Evolutionary conservation across 768 basidiomycete genomes (phyloP).

Genomic region (Hysterangium stoloniferum): DNA sequence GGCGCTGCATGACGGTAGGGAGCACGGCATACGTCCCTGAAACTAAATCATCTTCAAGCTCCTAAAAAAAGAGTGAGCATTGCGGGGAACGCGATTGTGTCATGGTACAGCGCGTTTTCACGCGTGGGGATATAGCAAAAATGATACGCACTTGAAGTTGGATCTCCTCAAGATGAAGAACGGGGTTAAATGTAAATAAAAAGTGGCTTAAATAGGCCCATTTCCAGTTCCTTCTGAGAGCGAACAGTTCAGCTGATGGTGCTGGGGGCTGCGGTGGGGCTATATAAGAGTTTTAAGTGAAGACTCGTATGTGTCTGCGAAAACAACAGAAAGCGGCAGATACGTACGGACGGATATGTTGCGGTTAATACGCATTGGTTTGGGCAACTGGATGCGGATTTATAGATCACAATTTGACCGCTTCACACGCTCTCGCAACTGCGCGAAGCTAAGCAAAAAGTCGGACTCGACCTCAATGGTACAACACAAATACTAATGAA

Average conservation of each 20-base stretch:
- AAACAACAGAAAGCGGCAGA: background rate
- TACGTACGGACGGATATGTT: slow-evolving; percentile 5
- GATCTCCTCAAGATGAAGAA: slow-evolving; percentile 67
- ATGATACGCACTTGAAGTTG: slow-evolving; percentile 46
- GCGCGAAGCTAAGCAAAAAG: background rate
- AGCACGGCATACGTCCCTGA: slow-evolving; percentile 51
- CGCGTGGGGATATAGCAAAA: background rate
- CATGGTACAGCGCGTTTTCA: slow-evolving; percentile 2
- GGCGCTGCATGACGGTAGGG: slow-evolving; percentile 65
- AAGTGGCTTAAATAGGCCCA: slow-evolving; percentile 92
- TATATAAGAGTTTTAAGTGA: background rate
- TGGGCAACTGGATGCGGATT: slow-evolving; percentile 10
- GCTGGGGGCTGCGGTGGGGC: slow-evolving; percentile 20
- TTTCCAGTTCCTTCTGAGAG: slow-evolving; percentile 77
- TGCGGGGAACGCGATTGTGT: background rate
- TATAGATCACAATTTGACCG: slow-evolving; percentile 1
- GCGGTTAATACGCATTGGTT: slow-evolving; percentile 4
- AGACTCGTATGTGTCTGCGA: background rate
- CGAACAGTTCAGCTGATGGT: slow-evolving; percentile 22
- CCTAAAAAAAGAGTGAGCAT: slow-evolving; percentile 34
- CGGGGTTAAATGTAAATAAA: slow-evolving; percentile 72
- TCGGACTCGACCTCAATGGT: background rate
- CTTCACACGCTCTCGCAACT: background rate
- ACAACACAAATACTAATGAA: background rate
- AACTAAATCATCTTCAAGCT: slow-evolving; percentile 71